Conservation (phyloP, 495 filamentous ascomycete genomes). For the Penicillium ucsense region DNA sequence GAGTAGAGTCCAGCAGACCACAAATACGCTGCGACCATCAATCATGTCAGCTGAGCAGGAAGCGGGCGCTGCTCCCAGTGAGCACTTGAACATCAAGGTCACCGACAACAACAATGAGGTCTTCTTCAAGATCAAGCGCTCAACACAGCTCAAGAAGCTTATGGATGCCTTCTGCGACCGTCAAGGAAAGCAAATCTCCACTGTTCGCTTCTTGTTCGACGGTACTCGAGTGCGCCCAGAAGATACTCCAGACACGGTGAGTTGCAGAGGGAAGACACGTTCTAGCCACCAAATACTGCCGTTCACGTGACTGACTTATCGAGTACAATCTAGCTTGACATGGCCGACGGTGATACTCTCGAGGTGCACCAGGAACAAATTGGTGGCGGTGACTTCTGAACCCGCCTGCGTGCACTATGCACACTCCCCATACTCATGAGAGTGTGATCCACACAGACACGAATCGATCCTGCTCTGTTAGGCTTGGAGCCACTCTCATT, state of each 20-base stretch:
- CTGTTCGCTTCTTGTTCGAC: constrained; percentile 93
- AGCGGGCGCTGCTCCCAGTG: constrained; percentile 50
- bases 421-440: not conserved
- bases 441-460: too few species aligned
- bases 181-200: constrained; percentile 75
- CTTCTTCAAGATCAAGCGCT: constrained; percentile 99
- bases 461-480: too few species aligned
- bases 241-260: constrained; percentile 86
- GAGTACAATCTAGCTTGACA: constrained; percentile 62
- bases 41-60: constrained; percentile 17
- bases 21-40: not conserved
- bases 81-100: constrained; percentile 99
- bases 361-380: constrained; percentile 99
- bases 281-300: too few species aligned
- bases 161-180: constrained; percentile 99
- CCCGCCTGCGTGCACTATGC: not conserved
- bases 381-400: constrained; percentile 40
- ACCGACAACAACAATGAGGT: constrained; percentile 99
- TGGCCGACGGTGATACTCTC: constrained; percentile 92
- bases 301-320: too few species aligned
- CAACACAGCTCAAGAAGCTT: constrained; percentile 89
- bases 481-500: too few species aligned
- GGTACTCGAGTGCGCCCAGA: constrained; percentile 79
- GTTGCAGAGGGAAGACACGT: constrained; percentile 22
- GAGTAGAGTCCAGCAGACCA: not conserved